These are phyloP conservation scores for Dryas integrifolia DNA, from an alignment of 331 rosid genomes.

Conservation along the genomic window DNA sequence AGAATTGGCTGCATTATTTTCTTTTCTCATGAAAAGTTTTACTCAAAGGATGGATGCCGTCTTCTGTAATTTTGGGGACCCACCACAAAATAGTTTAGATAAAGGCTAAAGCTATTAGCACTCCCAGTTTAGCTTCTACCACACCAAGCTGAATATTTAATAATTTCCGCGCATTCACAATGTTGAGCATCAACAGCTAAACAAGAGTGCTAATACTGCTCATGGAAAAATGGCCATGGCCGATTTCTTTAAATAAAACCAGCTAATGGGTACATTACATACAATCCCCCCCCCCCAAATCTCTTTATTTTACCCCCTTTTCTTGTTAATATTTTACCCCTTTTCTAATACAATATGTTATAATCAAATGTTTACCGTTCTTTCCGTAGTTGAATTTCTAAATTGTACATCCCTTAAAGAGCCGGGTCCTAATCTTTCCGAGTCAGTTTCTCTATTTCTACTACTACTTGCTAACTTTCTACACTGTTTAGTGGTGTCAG, in stretches of 20 bases:
- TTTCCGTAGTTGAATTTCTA: constrained; percentile 49
- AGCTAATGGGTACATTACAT: constrained; percentile 28
- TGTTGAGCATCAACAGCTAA: too few relatives aligned
- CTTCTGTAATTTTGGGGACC: too few relatives aligned
- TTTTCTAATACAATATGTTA: constrained; percentile 26
- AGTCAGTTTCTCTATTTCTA: constrained; percentile 44
- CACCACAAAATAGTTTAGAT: too few relatives aligned
- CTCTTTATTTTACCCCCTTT: constrained; percentile 21
- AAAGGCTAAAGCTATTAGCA: too few relatives aligned
- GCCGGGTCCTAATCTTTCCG: constrained; percentile 54
- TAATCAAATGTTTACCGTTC: constrained; percentile 39
- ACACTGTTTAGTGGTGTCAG: constrained; percentile 49
- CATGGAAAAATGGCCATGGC: constrained; percentile 24
- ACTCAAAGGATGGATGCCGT: too few relatives aligned
- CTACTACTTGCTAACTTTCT: constrained; percentile 49
- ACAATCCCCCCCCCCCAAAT: constrained; percentile 26
- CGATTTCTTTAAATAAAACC: constrained; percentile 24
- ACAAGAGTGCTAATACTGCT: too few relatives aligned
- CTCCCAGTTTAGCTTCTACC: too few relatives aligned
- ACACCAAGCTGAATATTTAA: too few relatives aligned
- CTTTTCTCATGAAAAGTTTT: too few relatives aligned
- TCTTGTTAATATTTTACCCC: not conserved
- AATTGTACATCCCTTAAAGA: constrained; percentile 40
- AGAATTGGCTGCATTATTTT: too few relatives aligned
- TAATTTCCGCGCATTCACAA: too few relatives aligned